Base-by-base conservation (phyloP, 1,139 yeast species). In the Lodderomyces jiufengensis region DNA sequence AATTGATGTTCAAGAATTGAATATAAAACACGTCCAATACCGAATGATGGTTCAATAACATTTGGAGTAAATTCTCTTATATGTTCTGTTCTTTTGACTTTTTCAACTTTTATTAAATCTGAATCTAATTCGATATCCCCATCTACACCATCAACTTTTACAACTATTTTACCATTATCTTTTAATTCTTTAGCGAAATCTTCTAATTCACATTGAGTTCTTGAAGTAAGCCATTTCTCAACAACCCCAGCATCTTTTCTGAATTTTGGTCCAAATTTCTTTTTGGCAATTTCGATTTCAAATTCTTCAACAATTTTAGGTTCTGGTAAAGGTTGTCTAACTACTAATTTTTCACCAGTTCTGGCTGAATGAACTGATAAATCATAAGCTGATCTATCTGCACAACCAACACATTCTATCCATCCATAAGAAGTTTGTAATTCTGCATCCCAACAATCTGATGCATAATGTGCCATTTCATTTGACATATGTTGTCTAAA, bases 401-500 rank as follows among this genome's bases (percentile, higher is more conserved):
- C 99, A 72, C 98, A 92, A 50, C 99, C 99, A 57, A 92, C 97
- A 80, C 98, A 92, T 70, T 94, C 99, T 53, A 94, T 84, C 99
- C 99, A 94, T 50, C 99, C 97, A 57, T 86, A 94, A 26, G 96
- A 85, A 29, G 96, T 84, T 54, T 85, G 82, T 53, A 94, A 75
- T 72, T 94, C 99, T 47, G 96, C 97, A 70, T 94, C 99, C 99
- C 99, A 94, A 73, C 99, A 94, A 68, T 94, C 99, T 49, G 95
- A 82, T 41, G 98, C 98, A 61, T 94, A 94, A 63, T 94, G 99
- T 18, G 99, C 99, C 99, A 94, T 94, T 71, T 94, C 99, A 61
- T 92, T 94, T 50, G 81, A 73, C 95, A 94, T 83, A 68, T 94
- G 99, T 71, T 94, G 98, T 74, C 99, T 84, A 78, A 94, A 94